Percentiles rank a stretch among this genome's conserved stretches.
These are phyloP conservation scores for Trichosporon coremiiforme DNA, from an alignment of 1,284 basidiomycete species.

Conservation along the genomic window DNA sequence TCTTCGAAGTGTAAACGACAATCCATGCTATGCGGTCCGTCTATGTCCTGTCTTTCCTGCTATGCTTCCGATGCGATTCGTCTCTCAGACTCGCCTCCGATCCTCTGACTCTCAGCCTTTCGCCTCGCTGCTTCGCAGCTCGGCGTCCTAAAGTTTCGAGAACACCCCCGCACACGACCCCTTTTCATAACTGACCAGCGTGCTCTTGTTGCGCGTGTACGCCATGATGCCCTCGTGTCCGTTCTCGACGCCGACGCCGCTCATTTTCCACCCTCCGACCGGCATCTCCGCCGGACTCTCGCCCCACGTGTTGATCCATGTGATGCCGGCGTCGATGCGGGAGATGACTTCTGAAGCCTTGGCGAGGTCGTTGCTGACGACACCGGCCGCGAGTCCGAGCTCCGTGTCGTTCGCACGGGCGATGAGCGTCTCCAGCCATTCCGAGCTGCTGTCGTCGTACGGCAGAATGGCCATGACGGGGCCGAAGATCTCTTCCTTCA, in stretches of 20 bases:
- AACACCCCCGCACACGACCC: constrained; percentile 30
- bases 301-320: constrained; percentile 34
- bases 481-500: constrained; percentile 58
- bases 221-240: constrained; percentile 32
- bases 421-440: constrained; percentile 56
- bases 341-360: constrained; percentile 82
- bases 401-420: constrained; percentile 76
- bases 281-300: constrained; percentile 34
- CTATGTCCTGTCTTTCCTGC: background rate
- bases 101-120: too few species aligned
- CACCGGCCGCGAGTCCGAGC: constrained; percentile 83
- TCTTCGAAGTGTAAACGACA: background rate
- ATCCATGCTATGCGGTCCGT: background rate
- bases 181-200: constrained; percentile 24
- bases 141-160: constrained; percentile 25
- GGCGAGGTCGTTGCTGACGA: constrained; percentile 80
- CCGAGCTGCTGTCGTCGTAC: constrained; percentile 48
- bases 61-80: background rate
- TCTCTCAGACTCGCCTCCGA: too few species aligned
- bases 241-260: constrained; percentile 31
- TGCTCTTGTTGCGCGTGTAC: constrained; percentile 32
- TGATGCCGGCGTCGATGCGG: constrained; percentile 81
- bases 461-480: constrained; percentile 57
- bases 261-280: constrained; percentile 34
- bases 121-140: background rate